Conservation (phyloP, 73 alveolate species). For the Paramecium tetraurelia region DNA sequence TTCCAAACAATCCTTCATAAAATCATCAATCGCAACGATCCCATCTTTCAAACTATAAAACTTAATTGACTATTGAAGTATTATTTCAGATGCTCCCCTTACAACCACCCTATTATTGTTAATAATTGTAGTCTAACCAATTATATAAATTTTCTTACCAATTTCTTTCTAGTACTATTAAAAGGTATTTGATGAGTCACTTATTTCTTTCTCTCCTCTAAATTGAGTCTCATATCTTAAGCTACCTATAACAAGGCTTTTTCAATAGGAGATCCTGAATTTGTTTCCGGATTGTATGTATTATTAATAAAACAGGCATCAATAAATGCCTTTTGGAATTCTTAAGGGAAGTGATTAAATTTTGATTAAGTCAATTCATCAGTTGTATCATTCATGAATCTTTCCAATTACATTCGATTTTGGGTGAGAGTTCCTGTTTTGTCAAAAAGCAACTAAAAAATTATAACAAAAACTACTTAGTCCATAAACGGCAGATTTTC, state of each 20-base stretch:
- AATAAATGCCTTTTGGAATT: not conserved
- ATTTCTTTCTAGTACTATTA: conserved; percentile 75
- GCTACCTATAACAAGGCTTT: conserved; percentile 50
- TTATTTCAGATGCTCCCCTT: conserved; percentile 79
- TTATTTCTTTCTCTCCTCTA: not conserved
- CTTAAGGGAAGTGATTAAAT: not conserved
- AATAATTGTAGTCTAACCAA: conserved; percentile 16
- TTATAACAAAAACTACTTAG: conserved; percentile 63
- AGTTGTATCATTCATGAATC: conserved; percentile 11
- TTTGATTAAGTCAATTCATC: not conserved
- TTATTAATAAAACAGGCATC: conserved; percentile 7
- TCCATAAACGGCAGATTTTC: conserved; percentile 91
- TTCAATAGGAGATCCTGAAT: conserved; percentile 69
- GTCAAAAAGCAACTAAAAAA: conserved; percentile 37
- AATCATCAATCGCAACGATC: conserved; percentile 52
- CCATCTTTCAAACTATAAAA: conserved; percentile 66
- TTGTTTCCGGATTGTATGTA: not conserved
- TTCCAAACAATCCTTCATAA: not conserved
- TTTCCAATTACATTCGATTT: not conserved
- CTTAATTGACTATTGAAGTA: conserved; percentile 59
- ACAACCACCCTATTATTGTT: conserved; percentile 63
- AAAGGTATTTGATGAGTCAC: conserved; percentile 65
- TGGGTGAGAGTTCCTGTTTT: conserved; percentile 89
- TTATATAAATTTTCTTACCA: not conserved
- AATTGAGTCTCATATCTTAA: not conserved